Base-by-base conservation (phyloP, 345 rosid species). In the Dipteronia dyeriana region DNA sequence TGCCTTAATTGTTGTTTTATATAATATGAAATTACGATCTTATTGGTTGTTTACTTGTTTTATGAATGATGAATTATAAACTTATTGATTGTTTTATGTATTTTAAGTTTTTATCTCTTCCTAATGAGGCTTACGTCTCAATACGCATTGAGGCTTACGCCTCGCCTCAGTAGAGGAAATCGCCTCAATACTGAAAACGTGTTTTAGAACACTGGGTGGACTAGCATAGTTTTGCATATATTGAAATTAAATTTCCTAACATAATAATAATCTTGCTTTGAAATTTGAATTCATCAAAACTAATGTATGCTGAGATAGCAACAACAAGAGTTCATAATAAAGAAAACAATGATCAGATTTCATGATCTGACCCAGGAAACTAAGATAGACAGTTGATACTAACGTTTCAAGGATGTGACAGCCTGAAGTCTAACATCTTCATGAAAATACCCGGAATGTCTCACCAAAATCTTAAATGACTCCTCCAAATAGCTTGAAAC, bases 381-480 rank as follows among this genome's bases (percentile, higher is more conserved):
- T 23, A 13, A 25, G 51, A 26, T 19, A 49, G 49, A 62, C 79
- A 80, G 9, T 72, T 26, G 41, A 41, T 56, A 90, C 97, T 90
- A 73, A 97, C 99, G 76, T 84, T 94, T 92, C 84, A 97, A 84
- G 78, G 91, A 81, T 76, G 89, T 91, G 60, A 97, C 76, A 69
- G 99, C 99, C 84, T 97, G 99, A 81, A 94, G 92, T 74, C 99
- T 91, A 70, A 94, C 98, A 88, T 97, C 99, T 87, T 97, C 99
- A 82, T 97, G 99, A 86, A 97, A 97, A 85, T 97, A 97, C 34
- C 77, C 89, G 9, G 97, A 90, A 84, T 94, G 96, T 81, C 87
- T 91, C 29, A 87, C 87, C 93, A 97, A 84, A 84, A 94, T 92
- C 86, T 85, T 91, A 73, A 91, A 71, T 56, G 98, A 80, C 83